phyloP scores from a whole-genome alignment of 1,139 yeast genomes.

The Pichia sp. region DNA sequence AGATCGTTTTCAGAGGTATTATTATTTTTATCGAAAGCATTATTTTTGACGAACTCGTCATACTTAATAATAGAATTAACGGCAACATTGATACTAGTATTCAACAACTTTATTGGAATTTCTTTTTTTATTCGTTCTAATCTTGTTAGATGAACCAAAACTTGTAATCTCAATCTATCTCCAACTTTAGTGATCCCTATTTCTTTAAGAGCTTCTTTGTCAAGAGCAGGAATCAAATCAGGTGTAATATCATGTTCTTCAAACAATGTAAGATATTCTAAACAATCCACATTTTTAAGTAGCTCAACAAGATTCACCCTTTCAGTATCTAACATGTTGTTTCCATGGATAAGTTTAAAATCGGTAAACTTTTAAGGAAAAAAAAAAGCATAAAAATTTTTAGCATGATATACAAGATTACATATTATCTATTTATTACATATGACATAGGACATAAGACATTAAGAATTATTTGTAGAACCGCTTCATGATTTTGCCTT shows the following conservation, averaged over 20 bases:
- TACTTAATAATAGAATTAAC: conserved; percentile 23
- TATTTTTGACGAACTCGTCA: conserved; percentile 9
- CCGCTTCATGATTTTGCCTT: conserved; percentile 5
- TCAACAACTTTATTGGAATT: conserved; percentile 33
- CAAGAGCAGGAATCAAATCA: conserved; percentile 59
- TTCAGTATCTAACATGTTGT: conserved; percentile 11
- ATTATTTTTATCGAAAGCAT: not conserved
- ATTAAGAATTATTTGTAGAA: conserved; percentile 4
- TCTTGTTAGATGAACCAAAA: conserved; percentile 43
- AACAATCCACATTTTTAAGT: conserved; percentile 31
- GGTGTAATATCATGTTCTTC: conserved; percentile 48
- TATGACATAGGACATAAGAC: no score
- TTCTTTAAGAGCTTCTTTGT: conserved; percentile 61
- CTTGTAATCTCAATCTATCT: conserved; percentile 64
- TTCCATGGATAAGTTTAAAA: no score
- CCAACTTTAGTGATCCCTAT: conserved; percentile 76
- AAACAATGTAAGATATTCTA: conserved; percentile 21
- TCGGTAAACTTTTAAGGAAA: no score
- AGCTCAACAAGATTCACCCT: conserved; percentile 7
- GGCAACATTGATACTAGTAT: conserved; percentile 27
- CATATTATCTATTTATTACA: no score
- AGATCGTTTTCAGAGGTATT: no score
- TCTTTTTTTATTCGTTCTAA: conserved; percentile 34
- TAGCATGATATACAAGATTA: no score
- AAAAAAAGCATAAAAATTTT: no score